Evolutionary conservation across 1,284 basidiomycete species (phyloP), one percentile per base, ranked within the genome.

Genomic region (Ustilago lituana): DNA sequence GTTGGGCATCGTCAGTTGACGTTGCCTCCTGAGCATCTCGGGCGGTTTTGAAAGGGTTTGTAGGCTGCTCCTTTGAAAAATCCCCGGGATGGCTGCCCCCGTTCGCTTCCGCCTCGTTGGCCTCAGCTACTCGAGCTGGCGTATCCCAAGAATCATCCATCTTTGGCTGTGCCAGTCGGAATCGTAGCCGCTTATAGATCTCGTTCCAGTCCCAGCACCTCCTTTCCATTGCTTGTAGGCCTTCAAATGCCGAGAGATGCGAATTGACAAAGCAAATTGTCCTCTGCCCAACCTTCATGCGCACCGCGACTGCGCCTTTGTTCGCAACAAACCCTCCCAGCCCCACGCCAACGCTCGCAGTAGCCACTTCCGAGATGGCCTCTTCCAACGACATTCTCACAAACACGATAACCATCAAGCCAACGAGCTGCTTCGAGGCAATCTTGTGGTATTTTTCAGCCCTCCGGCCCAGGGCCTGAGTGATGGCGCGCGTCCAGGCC

Each of bases 221-320:
- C 20, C 68, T 49, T 38, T 72, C 63, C 68, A 72, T 72, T 11
- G 68, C 68, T 43, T 72, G 51, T 27, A 67, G 15, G 2, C 68
- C 68, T 5, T 72, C 68, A 19, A 56, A 56, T 4, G 96, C 94
- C 11, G 95, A 93, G 33, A 98, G 86, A 83, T 98, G 96, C 1
- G 92, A 91, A 1, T 95, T 97, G 73, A 99, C 85, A 84, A 98
- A 94, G 83, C 96, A 98, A 73, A 98, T 89, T 45, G 87, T 90
- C 10, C 94, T 91, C 79, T 95, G 92, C 71, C 90, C 87, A 68
- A 93, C 90, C 32, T 95, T 90, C 53, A 99, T 84, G 20, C 96
- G 89, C 69, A 98, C 91, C 4, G 90, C 94, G 6, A 96, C 91
- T 5, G 93, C 94, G 17, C 84, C 84, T 61, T 85, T 76, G 31